Evolutionary conservation across 257 asterid genomes (phyloP).

Genomic region (Cinchona pubescens): DNA sequence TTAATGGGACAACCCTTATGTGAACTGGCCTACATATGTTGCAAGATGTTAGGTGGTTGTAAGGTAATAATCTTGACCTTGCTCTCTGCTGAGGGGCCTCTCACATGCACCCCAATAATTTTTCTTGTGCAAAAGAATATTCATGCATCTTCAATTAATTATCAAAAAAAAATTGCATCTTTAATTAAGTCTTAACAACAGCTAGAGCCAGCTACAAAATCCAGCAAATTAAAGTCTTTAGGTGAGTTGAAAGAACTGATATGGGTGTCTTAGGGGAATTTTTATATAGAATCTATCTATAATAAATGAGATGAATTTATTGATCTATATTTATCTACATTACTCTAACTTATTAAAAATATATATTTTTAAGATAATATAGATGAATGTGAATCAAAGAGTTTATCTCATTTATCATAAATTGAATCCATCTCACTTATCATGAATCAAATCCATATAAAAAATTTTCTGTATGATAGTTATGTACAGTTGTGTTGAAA

Average conservation of each 20-base stretch:
- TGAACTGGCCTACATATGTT: slow-evolving; percentile 33
- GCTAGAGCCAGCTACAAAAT: background rate
- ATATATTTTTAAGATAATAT: too few relatives aligned
- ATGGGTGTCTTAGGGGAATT: background rate
- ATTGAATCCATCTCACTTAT: too few relatives aligned
- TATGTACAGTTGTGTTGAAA: slow-evolving; percentile 8
- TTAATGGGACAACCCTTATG: slow-evolving; percentile 34
- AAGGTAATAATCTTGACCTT: slow-evolving; percentile 24
- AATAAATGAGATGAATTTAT: too few relatives aligned
- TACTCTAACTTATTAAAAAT: too few relatives aligned
- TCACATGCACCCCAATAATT: slow-evolving; percentile 25
- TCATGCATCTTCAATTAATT: background rate
- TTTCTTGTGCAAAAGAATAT: slow-evolving; percentile 5
- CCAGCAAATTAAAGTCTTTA: background rate
- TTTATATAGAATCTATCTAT: too few relatives aligned
- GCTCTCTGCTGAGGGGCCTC: slow-evolving; percentile 17
- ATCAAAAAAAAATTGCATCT: too few relatives aligned
- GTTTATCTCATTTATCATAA: too few relatives aligned
- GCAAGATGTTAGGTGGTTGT: slow-evolving; percentile 28
- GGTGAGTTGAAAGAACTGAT: slow-evolving; percentile 5
- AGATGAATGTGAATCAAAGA: too few relatives aligned
- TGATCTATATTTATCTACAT: too few relatives aligned
- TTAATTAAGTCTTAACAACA: too few relatives aligned
- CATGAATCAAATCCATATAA: too few relatives aligned
- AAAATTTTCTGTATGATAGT: too few relatives aligned